Conservation (phyloP, 306 rosid genomes). For the Gillenia trifoliata region DNA sequence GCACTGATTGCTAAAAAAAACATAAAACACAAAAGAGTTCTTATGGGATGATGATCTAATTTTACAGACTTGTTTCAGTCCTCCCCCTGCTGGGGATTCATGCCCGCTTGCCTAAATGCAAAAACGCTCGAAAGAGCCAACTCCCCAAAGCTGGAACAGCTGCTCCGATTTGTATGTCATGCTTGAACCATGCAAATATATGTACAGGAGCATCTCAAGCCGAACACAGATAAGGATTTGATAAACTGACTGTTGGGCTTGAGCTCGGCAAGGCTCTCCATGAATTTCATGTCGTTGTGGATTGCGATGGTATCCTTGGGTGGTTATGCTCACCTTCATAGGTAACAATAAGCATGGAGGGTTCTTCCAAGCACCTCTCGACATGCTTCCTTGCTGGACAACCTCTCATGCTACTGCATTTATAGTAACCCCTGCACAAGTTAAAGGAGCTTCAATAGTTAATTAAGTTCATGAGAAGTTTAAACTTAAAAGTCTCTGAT, state of each 20-base stretch:
- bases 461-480: not conserved
- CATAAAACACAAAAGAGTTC: constrained; percentile 30
- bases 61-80: constrained; percentile 43
- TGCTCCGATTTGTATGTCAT: constrained; percentile 33
- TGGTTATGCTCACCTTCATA: constrained; percentile 99
- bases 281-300: constrained; percentile 62
- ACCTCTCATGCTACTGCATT: constrained; percentile 99
- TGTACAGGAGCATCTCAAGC: constrained; percentile 69
- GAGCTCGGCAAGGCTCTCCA: constrained; percentile 34
- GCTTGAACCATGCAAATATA: constrained; percentile 49
- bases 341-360: constrained; percentile 90
- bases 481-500: not conserved
- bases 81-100: constrained; percentile 21
- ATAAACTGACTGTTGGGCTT: constrained; percentile 24
- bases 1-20: constrained; percentile 26
- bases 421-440: constrained; percentile 88
- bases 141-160: constrained; percentile 27
- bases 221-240: constrained; percentile 21
- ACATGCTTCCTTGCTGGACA: constrained; percentile 99
- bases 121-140: constrained; percentile 32
- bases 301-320: constrained; percentile 65
- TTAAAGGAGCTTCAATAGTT: constrained; percentile 4
- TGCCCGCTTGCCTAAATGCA: constrained; percentile 21
- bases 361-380: constrained; percentile 92
- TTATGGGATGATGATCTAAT: constrained; percentile 39